These are phyloP conservation scores for Litsea cubeba DNA, from an alignment of 164 flowering plant genomes.

Conservation along the genomic window DNA sequence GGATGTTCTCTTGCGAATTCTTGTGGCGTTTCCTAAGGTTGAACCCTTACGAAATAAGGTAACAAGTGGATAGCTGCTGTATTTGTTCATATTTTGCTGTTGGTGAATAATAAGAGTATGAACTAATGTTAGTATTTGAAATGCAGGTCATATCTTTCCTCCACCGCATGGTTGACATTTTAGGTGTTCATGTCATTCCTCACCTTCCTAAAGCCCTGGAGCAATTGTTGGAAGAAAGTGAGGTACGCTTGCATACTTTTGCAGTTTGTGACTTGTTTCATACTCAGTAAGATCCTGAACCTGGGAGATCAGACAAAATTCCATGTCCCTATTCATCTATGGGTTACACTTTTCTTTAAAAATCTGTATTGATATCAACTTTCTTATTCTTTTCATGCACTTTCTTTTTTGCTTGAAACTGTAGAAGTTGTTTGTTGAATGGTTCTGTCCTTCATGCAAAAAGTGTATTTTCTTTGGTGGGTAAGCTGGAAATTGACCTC, in stretches of 20 bases:
- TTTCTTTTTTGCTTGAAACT: too few relatives aligned
- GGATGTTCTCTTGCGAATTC: slow-evolving; percentile 84
- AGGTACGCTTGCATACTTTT: slow-evolving; percentile 39
- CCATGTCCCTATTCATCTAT: background rate
- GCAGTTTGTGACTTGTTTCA: background rate
- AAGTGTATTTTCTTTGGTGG: too few relatives aligned
- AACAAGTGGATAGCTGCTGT: slow-evolving; percentile 5
- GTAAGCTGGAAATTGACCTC: too few relatives aligned
- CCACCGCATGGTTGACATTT: slow-evolving; percentile 96
- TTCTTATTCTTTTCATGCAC: too few relatives aligned
- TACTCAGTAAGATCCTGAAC: background rate
- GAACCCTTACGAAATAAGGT: slow-evolving; percentile 85
- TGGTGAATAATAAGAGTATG: background rate
- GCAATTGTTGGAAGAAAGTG: slow-evolving; percentile 81
- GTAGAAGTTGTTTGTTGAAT: too few relatives aligned
- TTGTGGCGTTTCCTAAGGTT: slow-evolving; percentile 76
- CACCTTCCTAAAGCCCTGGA: slow-evolving; percentile 89
- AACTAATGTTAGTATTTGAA: slow-evolving; percentile 5
- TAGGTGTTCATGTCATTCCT: slow-evolving; percentile 86
- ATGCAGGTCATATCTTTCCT: slow-evolving; percentile 84
- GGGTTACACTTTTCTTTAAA: too few relatives aligned
- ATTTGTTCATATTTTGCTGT: background rate
- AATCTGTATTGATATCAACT: too few relatives aligned
- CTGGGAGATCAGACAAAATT: slow-evolving; percentile 1
- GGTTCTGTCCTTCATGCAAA: too few relatives aligned